These are phyloP conservation scores for Ophiostoma sp. DNA, from an alignment of 2,329 filamentous ascomycete species.

Conservation along the genomic window DNA sequence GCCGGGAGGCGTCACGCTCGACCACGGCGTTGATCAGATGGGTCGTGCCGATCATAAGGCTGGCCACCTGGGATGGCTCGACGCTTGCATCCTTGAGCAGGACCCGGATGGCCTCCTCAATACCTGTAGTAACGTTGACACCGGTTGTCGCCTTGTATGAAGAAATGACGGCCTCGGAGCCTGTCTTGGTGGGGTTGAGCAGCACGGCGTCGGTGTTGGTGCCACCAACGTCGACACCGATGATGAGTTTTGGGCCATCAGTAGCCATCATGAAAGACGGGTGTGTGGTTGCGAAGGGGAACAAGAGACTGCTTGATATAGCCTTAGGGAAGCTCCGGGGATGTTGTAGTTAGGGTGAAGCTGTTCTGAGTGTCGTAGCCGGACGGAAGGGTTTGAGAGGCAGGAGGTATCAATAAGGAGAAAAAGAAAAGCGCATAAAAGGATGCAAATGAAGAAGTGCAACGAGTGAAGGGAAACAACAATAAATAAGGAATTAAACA, in stretches of 20 bases:
- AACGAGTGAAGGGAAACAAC: background rate
- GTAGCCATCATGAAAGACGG: too few relatives aligned
- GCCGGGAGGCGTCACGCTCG: slow-evolving; percentile 27
- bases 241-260: slow-evolving; percentile 24
- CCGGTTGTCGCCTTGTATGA: slow-evolving; percentile 27
- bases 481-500: background rate
- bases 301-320: too few relatives aligned
- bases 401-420: background rate
- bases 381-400: background rate
- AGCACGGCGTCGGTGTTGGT: slow-evolving; percentile 30
- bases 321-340: too few relatives aligned
- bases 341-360: too few relatives aligned
- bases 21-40: slow-evolving; percentile 29
- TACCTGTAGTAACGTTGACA: slow-evolving; percentile 26
- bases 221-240: slow-evolving; percentile 43
- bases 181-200: slow-evolving; percentile 27
- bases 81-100: slow-evolving; percentile 21
- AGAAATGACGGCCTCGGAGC: slow-evolving; percentile 30
- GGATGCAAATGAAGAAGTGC: background rate
- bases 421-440: background rate
- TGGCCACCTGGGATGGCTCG: slow-evolving; percentile 23
- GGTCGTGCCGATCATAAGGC: slow-evolving; percentile 28
- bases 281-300: background rate
- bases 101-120: slow-evolving; percentile 25
- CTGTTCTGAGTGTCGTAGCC: too few relatives aligned